Evolutionary conservation across 1,284 basidiomycete genomes (phyloP).

Genomic region (Meripilus lineatus): DNA sequence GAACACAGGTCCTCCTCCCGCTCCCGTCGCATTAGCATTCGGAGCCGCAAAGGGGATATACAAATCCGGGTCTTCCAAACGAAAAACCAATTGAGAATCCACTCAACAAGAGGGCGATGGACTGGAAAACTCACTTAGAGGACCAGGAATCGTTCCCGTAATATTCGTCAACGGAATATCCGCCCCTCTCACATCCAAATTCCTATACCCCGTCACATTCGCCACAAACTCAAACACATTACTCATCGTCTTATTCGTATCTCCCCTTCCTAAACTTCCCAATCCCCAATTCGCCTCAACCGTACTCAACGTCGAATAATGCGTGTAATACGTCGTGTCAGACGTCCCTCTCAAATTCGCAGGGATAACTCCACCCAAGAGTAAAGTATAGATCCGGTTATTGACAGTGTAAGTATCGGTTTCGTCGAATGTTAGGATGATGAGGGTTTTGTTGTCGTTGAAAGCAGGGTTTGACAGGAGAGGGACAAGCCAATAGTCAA

Average conservation of each 20-base stretch:
- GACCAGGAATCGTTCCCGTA: constrained; percentile 17
- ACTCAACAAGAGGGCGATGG: neutral
- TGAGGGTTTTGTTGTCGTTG: constrained; percentile 48
- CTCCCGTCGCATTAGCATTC: constrained; percentile 30
- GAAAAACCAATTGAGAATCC: neutral
- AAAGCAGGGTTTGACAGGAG: constrained; percentile 42
- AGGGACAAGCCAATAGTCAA: constrained; percentile 50
- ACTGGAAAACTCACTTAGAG: constrained; percentile 19
- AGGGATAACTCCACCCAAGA: constrained; percentile 53
- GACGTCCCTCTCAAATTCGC: constrained; percentile 35
- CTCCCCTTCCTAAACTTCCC: constrained; percentile 51
- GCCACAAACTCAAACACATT: constrained; percentile 50
- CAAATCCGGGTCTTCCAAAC: constrained; percentile 19
- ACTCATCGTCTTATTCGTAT: constrained; percentile 41
- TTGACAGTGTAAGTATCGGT: constrained; percentile 43
- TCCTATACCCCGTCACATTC: constrained; percentile 31
- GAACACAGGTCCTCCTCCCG: constrained; percentile 38
- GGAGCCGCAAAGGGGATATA: constrained; percentile 42
- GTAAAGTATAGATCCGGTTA: constrained; percentile 44
- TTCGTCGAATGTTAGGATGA: constrained; percentile 54
- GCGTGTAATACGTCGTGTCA: constrained; percentile 56
- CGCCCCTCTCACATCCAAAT: constrained; percentile 28
- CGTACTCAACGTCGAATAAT: constrained; percentile 59
- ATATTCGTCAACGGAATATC: constrained; percentile 24
- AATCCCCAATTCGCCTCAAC: constrained; percentile 65